Evolutionary conservation across 495 filamentous ascomycete species (phyloP), one percentile per base, ranked within the genome.

Genomic region (Neurospora terricola): DNA sequence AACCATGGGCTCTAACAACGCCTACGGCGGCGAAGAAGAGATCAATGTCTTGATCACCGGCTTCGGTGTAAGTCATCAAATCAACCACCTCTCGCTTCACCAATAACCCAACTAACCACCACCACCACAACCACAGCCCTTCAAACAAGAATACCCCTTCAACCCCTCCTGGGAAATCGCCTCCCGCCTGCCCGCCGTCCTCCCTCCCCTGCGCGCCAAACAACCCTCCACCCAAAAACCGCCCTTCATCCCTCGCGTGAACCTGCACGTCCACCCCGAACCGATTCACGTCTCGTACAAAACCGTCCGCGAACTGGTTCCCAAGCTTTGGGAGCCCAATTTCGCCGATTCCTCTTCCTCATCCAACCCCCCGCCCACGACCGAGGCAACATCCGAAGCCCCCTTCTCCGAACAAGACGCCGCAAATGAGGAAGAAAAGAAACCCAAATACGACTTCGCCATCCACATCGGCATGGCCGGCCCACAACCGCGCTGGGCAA

Each of bases 391-490:
- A 6, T 27, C 48, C 21, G 48, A 59, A 59, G 48, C 23, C 23
- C 48, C 54, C 54, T 30, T 30, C 6, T 62, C 54, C 54, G 75
- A 82, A 37, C 68, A 75, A 68, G 69, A 75, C 30, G 34, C 69
- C 18, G 16, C 42, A 18, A 18, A n/a, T n/a, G 42, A 42, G 7
- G 40, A 43, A 42, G 3, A 21, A n/a, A 43, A 43, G 6, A 66
- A 48, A 27, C 77, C 71, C 71, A 85, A 83, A 54, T 87, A 91
- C 27, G 91, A 94, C 80, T 80, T 91, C 27, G 85, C 90, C 14
- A 80, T 97, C 6, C 92, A 95, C 78, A 91, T 97, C 72, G 94
- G 94, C 43, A 92, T 96, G 84, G 92, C 93, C 0, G 87, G 91
- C 0, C 90, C 90, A 38, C 83, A 91, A 27, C 81, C 80, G 0